A percentile compares a stretch with the other conserved stretches of the same genome.
phyloP scores from a whole-genome alignment of 352 stramenopile species.

The Peronosclerospora sorghi region DNA sequence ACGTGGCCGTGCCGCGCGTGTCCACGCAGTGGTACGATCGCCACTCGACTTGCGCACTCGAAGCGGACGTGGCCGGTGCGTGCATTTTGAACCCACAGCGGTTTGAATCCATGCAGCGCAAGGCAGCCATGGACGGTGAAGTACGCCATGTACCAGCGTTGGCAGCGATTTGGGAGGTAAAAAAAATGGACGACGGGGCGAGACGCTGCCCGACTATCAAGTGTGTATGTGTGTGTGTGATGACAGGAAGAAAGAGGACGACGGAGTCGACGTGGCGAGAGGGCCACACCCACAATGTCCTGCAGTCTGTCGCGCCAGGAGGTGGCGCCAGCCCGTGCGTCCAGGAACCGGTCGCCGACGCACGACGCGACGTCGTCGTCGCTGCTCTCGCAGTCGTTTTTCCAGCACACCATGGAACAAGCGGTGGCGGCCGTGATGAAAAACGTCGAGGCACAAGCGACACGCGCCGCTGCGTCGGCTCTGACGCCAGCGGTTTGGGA shows the following conservation, averaged over 20 bases:
- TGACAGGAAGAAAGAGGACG: slow-evolving; percentile 57
- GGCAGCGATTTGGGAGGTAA: slow-evolving; percentile 75
- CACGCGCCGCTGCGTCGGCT: no score
- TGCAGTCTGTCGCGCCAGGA: slow-evolving; percentile 48
- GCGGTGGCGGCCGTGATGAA: slow-evolving; percentile 47
- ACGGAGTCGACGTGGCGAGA: slow-evolving; percentile 38
- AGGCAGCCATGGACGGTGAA: slow-evolving; percentile 29
- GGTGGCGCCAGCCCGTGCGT: slow-evolving; percentile 1
- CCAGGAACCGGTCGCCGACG: slow-evolving; percentile 19
- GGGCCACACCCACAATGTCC: slow-evolving; percentile 34
- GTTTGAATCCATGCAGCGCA: slow-evolving; percentile 35
- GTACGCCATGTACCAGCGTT: slow-evolving; percentile 65
- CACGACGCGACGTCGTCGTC: slow-evolving; percentile 34
- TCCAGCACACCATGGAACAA: slow-evolving; percentile 63
- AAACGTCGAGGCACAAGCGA: slow-evolving; percentile 26
- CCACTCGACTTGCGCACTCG: slow-evolving; percentile 57
- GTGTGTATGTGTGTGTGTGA: no score
- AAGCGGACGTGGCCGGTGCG: slow-evolving; percentile 55
- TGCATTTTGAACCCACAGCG: slow-evolving; percentile 56
- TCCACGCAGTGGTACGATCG: slow-evolving; percentile 48
- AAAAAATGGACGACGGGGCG: no score
- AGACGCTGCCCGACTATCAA: no score
- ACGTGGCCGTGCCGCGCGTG: slow-evolving; percentile 19
- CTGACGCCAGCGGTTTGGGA: no score
- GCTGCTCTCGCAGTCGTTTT: slow-evolving; percentile 74